Base-by-base conservation (phyloP, 2,329 filamentous ascomycete species). In the Raffaelea ambrosiae region DNA sequence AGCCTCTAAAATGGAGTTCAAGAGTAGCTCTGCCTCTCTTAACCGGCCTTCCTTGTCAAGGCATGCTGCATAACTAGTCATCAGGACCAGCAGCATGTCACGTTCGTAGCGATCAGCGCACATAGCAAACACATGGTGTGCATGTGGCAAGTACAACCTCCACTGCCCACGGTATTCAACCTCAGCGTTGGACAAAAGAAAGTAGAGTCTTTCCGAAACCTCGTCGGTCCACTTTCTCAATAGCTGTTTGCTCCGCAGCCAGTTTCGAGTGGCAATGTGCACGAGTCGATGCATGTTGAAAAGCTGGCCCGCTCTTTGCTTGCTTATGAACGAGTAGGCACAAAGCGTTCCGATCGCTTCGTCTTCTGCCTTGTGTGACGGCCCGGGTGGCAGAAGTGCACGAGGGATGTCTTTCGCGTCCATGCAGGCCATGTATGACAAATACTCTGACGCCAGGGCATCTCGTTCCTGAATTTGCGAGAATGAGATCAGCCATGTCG, bases 281-380 rank as follows among this genome's bases (percentile, higher is more conserved):
- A 66, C 59, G 4, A 66, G 53, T 10, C 61, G 56, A 33, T 66
- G 60, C 10, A 66, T 62, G 42, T 63, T 60, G 26, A 48, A 21
- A 56, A 58, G 3, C 14, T 48, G 33, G 2, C 19, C 4, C 8
- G 48, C 46, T 10, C 51, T 26, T 1, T 54, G 59, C 26, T 61
- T 38, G 3, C 47, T 52, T 19, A 67, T 53, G 29, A 67, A 66
- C 5, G 56, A 57, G 44, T 63, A 65, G 9, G 50, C 58, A 26
- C 55, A 55, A 1, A 64, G 48, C 1, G 43, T 58, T 0, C 56
- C 55, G 10, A 64, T 48, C 9, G 58, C 60, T 18, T 62, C 49
- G 3, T 4, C 53, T 3, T 55, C 51, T 20, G 9, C 40, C 26
- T 55, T 42, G 8, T 52, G 40, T 8, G 51, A 48, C 1, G 47